phyloP scores from a whole-genome alignment of 495 filamentous ascomycete species.

The Penicillium longicatenatum region DNA sequence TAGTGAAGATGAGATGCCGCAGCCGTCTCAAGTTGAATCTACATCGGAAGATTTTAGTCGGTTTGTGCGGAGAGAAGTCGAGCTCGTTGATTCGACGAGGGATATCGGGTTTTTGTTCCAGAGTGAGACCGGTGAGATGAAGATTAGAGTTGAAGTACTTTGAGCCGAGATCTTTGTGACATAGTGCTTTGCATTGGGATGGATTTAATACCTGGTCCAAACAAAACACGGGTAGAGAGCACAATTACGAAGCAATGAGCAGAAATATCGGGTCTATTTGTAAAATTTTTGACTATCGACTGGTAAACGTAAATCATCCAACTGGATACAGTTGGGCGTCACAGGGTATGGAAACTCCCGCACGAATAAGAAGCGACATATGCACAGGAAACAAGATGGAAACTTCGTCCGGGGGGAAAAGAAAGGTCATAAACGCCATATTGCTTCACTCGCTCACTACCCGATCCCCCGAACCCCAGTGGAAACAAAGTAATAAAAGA shows the following conservation, averaged over 20 bases:
- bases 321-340: slow-evolving; percentile 10
- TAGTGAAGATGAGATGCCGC: slow-evolving; percentile 54
- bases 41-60: slow-evolving; percentile 30
- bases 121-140: slow-evolving; percentile 57
- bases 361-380: slow-evolving; percentile 16
- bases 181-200: background rate
- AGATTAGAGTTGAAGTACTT: slow-evolving; percentile 66
- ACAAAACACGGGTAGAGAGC: background rate
- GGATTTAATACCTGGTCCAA: background rate
- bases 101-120: slow-evolving; percentile 84
- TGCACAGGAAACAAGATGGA: slow-evolving; percentile 19
- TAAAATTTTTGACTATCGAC: slow-evolving; percentile 16
- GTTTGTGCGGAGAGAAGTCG: slow-evolving; percentile 74
- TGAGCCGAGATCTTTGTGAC: background rate
- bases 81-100: slow-evolving; percentile 78
- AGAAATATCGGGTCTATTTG: slow-evolving; percentile 4
- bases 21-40: slow-evolving; percentile 4
- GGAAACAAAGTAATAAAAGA: slow-evolving; percentile 11
- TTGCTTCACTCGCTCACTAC: slow-evolving; percentile 27
- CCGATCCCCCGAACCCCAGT: slow-evolving; percentile 22
- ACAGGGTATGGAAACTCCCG: slow-evolving; percentile 26
- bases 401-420: slow-evolving; percentile 13
- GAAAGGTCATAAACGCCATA: slow-evolving; percentile 30
- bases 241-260: background rate
- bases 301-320: slow-evolving; percentile 14